Base-by-base conservation (phyloP, 345 rosid genomes). In the Aquilaria malaccensis region DNA sequence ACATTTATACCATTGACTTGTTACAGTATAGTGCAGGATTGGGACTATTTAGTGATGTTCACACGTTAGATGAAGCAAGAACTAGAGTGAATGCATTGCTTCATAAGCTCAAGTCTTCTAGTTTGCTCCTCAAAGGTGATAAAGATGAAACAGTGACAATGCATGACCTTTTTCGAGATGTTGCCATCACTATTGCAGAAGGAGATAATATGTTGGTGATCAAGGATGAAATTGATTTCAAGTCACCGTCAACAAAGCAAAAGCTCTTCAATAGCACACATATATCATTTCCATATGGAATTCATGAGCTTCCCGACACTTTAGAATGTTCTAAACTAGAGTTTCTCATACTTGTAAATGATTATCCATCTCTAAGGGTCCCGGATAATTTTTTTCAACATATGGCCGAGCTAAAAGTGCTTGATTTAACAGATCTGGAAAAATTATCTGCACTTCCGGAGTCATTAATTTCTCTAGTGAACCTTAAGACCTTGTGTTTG, bases 81-180 rank as follows among this genome's bases (percentile, higher is more conserved):
- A 33, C 3, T 32, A n/a, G 12, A 70, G 71, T 62, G 71, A 57
- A 37, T 22, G 10, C 10, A 1, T 53, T 61, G 46, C 13, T 69
- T 4, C 15, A 43, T 33, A 53, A 11, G 51, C 74, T 78, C 43
- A 67, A 55, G 15, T 37, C 64, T 11, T 30, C 45, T 33, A 51
- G 67, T 52, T 52, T 76, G 43, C 32, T 68, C 56, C 30, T 58
- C n/a, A 59, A 63, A 2, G 22, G 51, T 58, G 37, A 13, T 12
- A 45, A 1, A 3, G 33, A 43, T n/a, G 30, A 32, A 7, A 1
- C 0, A 0, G 56, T 72, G 30, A 68, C 49, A 45, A 72, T 78
- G 66, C 79, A 78, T 50, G 70, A 75, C n/a, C 45, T 66, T 13
- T 67, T 78, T 37, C 66, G 52, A 30, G 15, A 49, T 11, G 60